These are phyloP conservation scores for Athelia psychrophila DNA, from an alignment of 1,284 basidiomycete genomes.

Conservation along the genomic window DNA sequence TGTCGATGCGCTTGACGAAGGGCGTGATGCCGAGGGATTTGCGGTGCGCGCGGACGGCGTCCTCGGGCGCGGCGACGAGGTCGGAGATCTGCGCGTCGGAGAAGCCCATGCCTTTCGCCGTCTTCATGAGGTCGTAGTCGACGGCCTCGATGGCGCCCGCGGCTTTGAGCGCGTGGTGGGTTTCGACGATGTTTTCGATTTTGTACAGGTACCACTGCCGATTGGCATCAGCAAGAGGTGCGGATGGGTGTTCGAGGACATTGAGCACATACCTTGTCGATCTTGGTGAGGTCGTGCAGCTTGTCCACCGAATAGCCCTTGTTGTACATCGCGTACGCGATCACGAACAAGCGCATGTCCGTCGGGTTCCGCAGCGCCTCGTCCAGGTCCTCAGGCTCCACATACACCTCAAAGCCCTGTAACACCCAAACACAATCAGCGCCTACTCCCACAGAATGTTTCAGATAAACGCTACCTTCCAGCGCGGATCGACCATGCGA, in stretches of 20 bases:
- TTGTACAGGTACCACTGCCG: conserved; percentile 96
- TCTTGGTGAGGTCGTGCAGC: conserved; percentile 94
- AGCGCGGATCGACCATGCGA: conserved; percentile 92
- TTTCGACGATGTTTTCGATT: conserved; percentile 94
- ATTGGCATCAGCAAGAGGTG: conserved; percentile 1
- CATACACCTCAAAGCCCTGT: conserved; percentile 83
- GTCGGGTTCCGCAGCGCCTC: conserved; percentile 75
- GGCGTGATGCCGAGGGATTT: conserved; percentile 90
- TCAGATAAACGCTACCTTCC: no score
- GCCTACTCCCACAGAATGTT: no score
- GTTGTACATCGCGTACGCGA: conserved; percentile 97
- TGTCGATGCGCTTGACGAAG: conserved; percentile 99
- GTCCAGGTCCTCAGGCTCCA: conserved; percentile 83
- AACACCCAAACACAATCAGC: no score
- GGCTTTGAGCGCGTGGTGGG: conserved; percentile 67
- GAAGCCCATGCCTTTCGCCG: conserved; percentile 92
- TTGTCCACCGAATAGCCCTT: conserved; percentile 89
- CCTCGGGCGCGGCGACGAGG: conserved; percentile 69
- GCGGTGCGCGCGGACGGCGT: conserved; percentile 78
- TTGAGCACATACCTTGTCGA: conserved; percentile 72
- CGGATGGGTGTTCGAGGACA: background rate
- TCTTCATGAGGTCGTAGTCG: conserved; percentile 69
- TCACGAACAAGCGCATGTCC: conserved; percentile 94
- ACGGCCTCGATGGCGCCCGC: conserved; percentile 68
- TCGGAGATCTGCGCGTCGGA: conserved; percentile 91